phyloP scores from a whole-genome alignment of 2,329 filamentous ascomycete species.

The Acrocalymma vagum region DNA sequence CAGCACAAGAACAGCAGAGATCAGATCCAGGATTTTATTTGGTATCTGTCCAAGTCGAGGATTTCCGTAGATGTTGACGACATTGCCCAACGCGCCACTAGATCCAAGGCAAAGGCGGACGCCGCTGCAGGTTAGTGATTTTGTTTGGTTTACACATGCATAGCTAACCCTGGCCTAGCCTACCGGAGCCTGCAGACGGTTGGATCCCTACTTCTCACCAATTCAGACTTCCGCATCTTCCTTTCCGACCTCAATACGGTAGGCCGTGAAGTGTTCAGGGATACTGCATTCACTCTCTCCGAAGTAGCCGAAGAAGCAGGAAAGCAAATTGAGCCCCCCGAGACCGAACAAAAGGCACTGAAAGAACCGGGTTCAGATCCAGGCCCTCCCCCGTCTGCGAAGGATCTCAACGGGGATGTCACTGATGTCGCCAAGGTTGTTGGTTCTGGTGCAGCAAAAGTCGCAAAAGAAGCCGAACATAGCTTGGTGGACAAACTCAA shows the following conservation, averaged over 20 bases:
- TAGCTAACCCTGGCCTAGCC: conserved; percentile 57
- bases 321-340: conserved; percentile 74
- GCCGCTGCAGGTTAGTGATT: conserved; percentile 69
- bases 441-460: conserved; percentile 54
- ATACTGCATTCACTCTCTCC: conserved; percentile 83
- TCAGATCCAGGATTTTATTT: conserved; percentile 91
- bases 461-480: conserved; percentile 67
- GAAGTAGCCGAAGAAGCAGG: conserved; percentile 78
- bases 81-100: conserved; percentile 67
- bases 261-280: conserved; percentile 83
- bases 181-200: conserved; percentile 86
- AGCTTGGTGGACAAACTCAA: conserved; percentile 79
- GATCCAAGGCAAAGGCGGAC: conserved; percentile 73
- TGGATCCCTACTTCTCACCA: conserved; percentile 83
- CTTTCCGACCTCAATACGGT: conserved; percentile 81
- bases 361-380: conserved; percentile 62
- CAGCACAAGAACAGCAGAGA: conserved; percentile 83
- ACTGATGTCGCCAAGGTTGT: conserved; percentile 56
- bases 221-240: conserved; percentile 89
- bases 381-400: conserved; percentile 61
- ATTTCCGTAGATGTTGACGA: conserved; percentile 73
- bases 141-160: neutral
- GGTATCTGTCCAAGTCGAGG: conserved; percentile 80
- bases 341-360: conserved; percentile 65
- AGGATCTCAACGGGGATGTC: conserved; percentile 67